A percentile compares a stretch with the other conserved stretches of the same genome.
Evolutionary conservation across 1,284 basidiomycete species (phyloP).

Genomic region (Irpex lacteus): DNA sequence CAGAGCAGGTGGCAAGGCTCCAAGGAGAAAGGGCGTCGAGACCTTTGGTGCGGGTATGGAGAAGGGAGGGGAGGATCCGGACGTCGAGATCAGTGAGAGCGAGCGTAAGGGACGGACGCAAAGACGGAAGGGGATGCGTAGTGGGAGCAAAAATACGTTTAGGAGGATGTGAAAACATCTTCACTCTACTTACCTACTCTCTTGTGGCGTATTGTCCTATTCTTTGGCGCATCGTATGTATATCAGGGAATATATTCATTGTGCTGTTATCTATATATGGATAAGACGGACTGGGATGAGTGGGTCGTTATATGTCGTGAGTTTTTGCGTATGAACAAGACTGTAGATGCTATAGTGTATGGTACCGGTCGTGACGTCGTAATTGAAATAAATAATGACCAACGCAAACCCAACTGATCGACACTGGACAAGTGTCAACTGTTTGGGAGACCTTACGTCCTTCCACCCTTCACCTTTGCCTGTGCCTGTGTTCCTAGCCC

Average conservation of each 20-base stretch:
- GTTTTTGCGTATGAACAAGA: background rate
- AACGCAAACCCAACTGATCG: background rate
- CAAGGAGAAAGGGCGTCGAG: slow-evolving; percentile 64
- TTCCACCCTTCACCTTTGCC: background rate
- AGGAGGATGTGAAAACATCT: slow-evolving; percentile 33
- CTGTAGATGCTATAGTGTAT: background rate
- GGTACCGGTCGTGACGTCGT: background rate
- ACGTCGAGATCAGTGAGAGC: slow-evolving; percentile 47
- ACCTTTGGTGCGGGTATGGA: slow-evolving; percentile 85
- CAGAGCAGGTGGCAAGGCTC: slow-evolving; percentile 23
- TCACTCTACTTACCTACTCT: background rate
- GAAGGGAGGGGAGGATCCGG: slow-evolving; percentile 58
- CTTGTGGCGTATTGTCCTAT: too few species aligned
- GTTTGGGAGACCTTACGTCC: background rate
- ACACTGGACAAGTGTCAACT: background rate
- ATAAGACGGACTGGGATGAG: background rate
- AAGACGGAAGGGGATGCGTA: slow-evolving; percentile 70
- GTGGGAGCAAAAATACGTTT: slow-evolving; percentile 86
- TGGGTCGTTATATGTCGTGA: background rate
- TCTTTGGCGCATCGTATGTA: too few species aligned
- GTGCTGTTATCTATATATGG: background rate
- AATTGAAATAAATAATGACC: background rate
- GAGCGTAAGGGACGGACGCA: slow-evolving; percentile 70
- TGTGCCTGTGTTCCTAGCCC: background rate
- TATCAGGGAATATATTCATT: too few species aligned